Percentiles rank a stretch among this genome's conserved stretches.
These are phyloP conservation scores for Talaromyces proteolyticus DNA, from an alignment of 495 filamentous ascomycete genomes.

Conservation along the genomic window DNA sequence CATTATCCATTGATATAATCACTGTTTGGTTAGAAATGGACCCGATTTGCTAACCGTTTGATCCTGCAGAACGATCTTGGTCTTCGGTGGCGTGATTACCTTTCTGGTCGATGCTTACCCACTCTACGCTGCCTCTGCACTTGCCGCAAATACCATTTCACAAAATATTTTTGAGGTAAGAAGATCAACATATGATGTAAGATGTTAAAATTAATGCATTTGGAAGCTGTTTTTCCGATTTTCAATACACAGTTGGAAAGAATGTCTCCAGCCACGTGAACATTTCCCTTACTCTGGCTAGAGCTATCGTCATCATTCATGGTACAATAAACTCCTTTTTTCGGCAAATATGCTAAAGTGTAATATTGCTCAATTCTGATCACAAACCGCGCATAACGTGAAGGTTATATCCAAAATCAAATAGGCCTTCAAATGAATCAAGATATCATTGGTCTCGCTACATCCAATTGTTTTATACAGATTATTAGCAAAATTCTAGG, in stretches of 20 bases:
- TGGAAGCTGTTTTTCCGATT: constrained; percentile 6
- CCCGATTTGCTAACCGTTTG: constrained; percentile 4
- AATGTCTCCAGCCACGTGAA: no score
- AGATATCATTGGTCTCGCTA: background rate
- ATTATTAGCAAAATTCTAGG: background rate
- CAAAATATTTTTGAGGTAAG: constrained; percentile 22
- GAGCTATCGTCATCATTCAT: background rate
- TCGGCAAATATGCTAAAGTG: background rate
- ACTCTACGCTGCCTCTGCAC: constrained; percentile 26
- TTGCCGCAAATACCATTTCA: constrained; percentile 29
- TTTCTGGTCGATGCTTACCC: constrained; percentile 69
- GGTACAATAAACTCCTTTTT: background rate
- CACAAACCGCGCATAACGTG: background rate
- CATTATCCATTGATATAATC: no score
- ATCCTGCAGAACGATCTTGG: constrained; percentile 54
- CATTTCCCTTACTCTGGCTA: no score
- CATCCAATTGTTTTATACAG: background rate
- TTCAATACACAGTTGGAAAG: no score
- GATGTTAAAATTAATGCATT: constrained; percentile 20
- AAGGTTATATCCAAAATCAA: background rate
- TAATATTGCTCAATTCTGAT: background rate
- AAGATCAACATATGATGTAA: background rate
- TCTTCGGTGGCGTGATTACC: constrained; percentile 74
- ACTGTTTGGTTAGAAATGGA: constrained; percentile 5
- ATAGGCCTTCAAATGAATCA: background rate